These are phyloP conservation scores for Fusarium ambrosium DNA, from an alignment of 2,329 filamentous ascomycete species.

Conservation along the genomic window DNA sequence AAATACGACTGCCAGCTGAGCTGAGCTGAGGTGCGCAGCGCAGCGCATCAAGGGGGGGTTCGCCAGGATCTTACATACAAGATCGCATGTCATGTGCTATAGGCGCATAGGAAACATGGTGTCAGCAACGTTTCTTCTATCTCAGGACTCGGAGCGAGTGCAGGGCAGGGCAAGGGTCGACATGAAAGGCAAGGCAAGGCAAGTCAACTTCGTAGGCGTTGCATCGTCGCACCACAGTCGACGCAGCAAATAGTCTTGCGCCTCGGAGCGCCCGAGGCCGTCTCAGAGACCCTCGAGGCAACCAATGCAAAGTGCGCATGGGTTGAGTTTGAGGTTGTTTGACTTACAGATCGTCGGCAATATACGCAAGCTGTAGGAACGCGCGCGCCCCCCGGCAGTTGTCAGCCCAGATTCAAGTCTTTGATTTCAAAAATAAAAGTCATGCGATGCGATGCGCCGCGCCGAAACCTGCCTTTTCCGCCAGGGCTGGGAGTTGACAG, in stretches of 20 bases:
- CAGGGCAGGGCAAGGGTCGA: constrained; percentile 26
- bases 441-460: constrained; percentile 24
- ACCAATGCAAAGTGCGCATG: constrained; percentile 44
- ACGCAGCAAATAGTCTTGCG: constrained; percentile 30
- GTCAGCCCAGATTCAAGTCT: constrained; percentile 51
- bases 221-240: constrained; percentile 35
- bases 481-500: constrained; percentile 20
- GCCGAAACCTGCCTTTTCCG: constrained; percentile 11
- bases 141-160: constrained; percentile 31
- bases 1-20: constrained; percentile 23
- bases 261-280: constrained; percentile 30
- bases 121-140: constrained; percentile 45
- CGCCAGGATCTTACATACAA: constrained; percentile 70
- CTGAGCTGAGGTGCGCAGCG: not conserved
- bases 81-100: constrained; percentile 93
- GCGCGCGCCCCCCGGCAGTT: constrained; percentile 48
- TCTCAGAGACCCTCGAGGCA: constrained; percentile 24
- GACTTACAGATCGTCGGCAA: constrained; percentile 89
- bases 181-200: constrained; percentile 2
- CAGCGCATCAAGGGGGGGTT: constrained; percentile 7
- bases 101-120: constrained; percentile 38
- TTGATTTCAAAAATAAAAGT: constrained; percentile 28
- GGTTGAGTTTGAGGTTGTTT: constrained; percentile 45
- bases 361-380: constrained; percentile 80
- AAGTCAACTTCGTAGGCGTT: constrained; percentile 24